Evolutionary conservation across 2,329 filamentous ascomycete genomes (phyloP).

Genomic region (Exophiala viscosa): DNA sequence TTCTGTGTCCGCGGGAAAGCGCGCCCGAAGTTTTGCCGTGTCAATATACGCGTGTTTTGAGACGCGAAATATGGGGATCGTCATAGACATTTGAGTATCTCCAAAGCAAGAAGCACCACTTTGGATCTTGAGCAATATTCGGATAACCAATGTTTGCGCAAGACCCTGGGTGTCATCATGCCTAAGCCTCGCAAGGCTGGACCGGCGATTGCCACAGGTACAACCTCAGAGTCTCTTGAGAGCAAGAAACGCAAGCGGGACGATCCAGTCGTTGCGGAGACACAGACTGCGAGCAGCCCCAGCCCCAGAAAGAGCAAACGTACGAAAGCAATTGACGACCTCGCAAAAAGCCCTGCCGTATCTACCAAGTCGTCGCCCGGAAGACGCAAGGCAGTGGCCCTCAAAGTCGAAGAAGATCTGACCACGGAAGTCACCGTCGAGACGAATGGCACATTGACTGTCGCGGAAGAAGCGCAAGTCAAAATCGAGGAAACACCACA

Average conservation of each 20-base stretch:
- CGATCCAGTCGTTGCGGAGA: neutral
- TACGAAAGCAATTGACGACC: constrained; percentile 1
- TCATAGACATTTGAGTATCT: neutral
- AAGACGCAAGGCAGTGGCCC: neutral
- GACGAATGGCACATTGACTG: constrained; percentile 2
- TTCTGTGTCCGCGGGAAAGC: neutral
- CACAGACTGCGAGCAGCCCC: neutral
- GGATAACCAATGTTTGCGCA: neutral
- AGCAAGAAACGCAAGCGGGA: constrained; percentile 15
- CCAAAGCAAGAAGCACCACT: neutral
- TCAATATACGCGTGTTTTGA: neutral
- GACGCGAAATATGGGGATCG: neutral
- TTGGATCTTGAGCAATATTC: neutral
- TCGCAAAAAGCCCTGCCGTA: neutral
- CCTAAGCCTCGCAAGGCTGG: constrained; percentile 6
- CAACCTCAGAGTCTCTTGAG: neutral
- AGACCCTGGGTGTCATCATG: neutral
- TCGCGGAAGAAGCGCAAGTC: constrained; percentile 2
- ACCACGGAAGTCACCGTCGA: neutral
- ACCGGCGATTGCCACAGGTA: neutral
- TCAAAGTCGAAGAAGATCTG: constrained; percentile 1
- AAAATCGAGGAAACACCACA: neutral
- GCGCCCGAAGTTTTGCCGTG: neutral
- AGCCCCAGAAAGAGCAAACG: constrained; percentile 5
- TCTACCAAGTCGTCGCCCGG: neutral